phyloP scores from a whole-genome alignment of 139 green algal species.

The Chlorella sp. region DNA sequence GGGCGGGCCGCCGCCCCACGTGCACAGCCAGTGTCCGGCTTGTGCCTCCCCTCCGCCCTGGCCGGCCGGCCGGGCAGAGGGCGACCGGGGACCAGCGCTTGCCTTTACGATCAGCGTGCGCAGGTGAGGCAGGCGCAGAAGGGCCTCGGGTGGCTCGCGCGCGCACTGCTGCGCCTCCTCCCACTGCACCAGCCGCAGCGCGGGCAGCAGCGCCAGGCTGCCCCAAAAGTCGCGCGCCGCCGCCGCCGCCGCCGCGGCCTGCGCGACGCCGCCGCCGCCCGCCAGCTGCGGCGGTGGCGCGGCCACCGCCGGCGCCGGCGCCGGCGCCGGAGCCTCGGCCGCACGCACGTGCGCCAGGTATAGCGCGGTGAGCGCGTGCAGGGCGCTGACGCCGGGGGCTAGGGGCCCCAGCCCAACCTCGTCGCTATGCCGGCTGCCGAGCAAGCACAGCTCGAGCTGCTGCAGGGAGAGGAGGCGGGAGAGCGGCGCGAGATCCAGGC shows the following conservation, averaged over 20 bases:
- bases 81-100: no score
- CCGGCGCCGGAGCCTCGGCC: no score
- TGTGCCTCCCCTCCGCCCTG: no score
- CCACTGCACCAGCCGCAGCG: neutral
- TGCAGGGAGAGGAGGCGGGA: neutral
- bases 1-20: neutral
- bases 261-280: no score
- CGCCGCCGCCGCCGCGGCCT: neutral
- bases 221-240: neutral
- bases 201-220: constrained; percentile 1
- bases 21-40: no score
- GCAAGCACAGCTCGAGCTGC: neutral
- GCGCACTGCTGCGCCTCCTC: neutral
- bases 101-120: neutral
- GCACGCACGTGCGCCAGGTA: neutral
- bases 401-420: neutral
- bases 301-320: no score
- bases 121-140: neutral
- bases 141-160: neutral
- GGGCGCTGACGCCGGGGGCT: neutral
- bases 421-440: neutral
- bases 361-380: neutral
- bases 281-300: no score
- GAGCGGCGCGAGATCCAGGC: neutral
- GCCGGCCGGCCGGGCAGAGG: no score